These are phyloP conservation scores for Leishmania major DNA, from an alignment of 208 protist species.

Conservation along the genomic window DNA sequence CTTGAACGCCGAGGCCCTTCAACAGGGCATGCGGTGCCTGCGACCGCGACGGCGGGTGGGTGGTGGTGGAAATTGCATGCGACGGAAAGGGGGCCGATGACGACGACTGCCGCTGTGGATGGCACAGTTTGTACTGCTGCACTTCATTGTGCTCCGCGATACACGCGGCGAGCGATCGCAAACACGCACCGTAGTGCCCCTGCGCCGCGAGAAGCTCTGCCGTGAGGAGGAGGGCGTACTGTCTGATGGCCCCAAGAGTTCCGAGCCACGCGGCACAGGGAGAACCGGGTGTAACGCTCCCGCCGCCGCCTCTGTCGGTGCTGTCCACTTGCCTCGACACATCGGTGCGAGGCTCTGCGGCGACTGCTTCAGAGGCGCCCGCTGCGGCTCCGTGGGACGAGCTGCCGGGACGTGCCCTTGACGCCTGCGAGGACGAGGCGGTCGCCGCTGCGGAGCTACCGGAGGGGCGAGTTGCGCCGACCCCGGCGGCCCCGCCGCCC, in stretches of 20 bases:
- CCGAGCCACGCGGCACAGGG: constrained; percentile 6
- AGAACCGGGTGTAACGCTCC: neutral
- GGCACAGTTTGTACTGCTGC: neutral
- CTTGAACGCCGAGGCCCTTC: constrained; percentile 7
- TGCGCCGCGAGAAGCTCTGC: constrained; percentile 27
- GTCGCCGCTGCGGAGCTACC: neutral
- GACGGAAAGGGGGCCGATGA: neutral
- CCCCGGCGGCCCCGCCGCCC: neutral
- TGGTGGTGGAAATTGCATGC: neutral
- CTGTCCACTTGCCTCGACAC: neutral
- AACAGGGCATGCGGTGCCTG: constrained; percentile 1
- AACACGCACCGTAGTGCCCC: constrained; percentile 27
- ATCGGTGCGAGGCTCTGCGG: neutral
- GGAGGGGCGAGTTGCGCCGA: neutral
- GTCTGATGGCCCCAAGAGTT: constrained; percentile 22
- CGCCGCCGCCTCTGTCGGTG: neutral
- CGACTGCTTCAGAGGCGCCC: constrained; percentile 4
- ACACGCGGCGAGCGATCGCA: constrained; percentile 11
- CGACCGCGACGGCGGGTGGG: neutral
- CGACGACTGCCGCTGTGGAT: neutral
- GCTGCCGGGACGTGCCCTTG: neutral
- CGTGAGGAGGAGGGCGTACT: constrained; percentile 19
- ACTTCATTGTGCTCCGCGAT: constrained; percentile 25
- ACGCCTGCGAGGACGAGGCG: neutral
- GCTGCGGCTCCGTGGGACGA: neutral